phyloP scores from a whole-genome alignment of 1,284 basidiomycete species.

The Pseudomicrostroma phylloplanum region DNA sequence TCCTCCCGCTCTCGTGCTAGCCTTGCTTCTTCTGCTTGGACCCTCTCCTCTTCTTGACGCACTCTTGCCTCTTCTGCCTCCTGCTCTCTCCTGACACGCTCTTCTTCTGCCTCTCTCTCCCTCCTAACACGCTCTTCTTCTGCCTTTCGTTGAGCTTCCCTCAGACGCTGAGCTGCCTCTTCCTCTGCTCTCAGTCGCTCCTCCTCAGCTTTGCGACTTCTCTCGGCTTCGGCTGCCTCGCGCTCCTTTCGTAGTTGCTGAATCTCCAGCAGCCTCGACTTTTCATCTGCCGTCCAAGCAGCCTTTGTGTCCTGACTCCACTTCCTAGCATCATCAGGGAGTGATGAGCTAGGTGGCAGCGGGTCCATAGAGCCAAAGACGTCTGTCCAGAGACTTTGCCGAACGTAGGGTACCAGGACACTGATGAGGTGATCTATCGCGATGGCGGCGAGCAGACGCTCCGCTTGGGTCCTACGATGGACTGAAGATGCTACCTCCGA shows the following conservation, averaged over 20 bases:
- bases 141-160: conserved; percentile 22
- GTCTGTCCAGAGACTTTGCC: background rate
- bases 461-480: background rate
- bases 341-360: background rate
- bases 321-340: background rate
- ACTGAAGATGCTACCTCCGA: background rate
- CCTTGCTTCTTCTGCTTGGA: conserved; percentile 28
- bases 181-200: conserved; percentile 21
- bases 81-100: conserved; percentile 27
- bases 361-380: background rate
- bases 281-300: background rate
- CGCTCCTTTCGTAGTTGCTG: conserved; percentile 31
- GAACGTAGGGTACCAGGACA: background rate
- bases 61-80: conserved; percentile 36
- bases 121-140: conserved; percentile 27
- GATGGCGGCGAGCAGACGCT: background rate
- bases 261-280: conserved; percentile 11
- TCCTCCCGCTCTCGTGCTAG: conserved; percentile 19
- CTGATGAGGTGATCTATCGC: background rate
- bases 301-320: background rate
- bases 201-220: conserved; percentile 26
- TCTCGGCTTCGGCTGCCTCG: conserved; percentile 32
- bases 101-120: conserved; percentile 15
- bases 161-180: conserved; percentile 29
- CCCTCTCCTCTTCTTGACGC: conserved; percentile 37